Percentiles rank a stretch among this genome's conserved stretches.
Evolutionary conservation across 2,329 filamentous ascomycete genomes (phyloP).

Genomic region (Botrytis medusae): DNA sequence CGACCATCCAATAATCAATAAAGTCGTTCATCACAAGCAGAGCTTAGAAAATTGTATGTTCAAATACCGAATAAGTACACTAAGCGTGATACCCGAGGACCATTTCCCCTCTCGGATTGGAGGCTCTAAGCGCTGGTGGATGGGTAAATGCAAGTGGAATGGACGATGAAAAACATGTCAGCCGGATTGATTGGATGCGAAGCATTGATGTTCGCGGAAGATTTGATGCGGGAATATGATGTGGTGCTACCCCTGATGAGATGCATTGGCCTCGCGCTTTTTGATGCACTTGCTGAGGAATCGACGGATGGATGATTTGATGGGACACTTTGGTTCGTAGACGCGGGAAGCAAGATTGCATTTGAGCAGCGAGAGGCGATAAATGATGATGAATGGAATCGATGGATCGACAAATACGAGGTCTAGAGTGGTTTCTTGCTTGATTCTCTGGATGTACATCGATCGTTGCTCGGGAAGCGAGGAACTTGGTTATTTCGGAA

Average conservation of each 20-base stretch:
- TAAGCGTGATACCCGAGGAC: background rate
- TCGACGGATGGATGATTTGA: background rate
- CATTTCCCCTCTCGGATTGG: background rate
- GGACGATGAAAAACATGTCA: background rate
- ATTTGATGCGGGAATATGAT: background rate
- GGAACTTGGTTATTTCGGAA: background rate
- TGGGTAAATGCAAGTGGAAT: background rate
- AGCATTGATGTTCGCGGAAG: background rate
- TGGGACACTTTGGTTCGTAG: background rate
- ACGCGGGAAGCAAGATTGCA: background rate
- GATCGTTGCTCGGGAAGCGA: background rate
- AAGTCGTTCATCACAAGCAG: background rate
- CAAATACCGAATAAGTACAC: background rate
- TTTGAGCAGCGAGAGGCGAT: background rate
- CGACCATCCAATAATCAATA: background rate
- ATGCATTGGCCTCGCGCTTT: constrained; percentile 10
- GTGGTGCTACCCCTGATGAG: constrained; percentile 1
- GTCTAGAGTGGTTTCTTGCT: background rate
- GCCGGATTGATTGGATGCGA: background rate
- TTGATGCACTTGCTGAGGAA: background rate
- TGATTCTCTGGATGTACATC: background rate
- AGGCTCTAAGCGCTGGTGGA: constrained; percentile 9
- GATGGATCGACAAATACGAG: constrained; percentile 2
- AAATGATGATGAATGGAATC: background rate
- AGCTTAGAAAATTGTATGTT: rapidly evolving